A percentile compares a stretch with the other conserved stretches of the same genome.
Conservation (phyloP, 352 stramenopile genomes). For the Phytophthora chlamydospora region DNA sequence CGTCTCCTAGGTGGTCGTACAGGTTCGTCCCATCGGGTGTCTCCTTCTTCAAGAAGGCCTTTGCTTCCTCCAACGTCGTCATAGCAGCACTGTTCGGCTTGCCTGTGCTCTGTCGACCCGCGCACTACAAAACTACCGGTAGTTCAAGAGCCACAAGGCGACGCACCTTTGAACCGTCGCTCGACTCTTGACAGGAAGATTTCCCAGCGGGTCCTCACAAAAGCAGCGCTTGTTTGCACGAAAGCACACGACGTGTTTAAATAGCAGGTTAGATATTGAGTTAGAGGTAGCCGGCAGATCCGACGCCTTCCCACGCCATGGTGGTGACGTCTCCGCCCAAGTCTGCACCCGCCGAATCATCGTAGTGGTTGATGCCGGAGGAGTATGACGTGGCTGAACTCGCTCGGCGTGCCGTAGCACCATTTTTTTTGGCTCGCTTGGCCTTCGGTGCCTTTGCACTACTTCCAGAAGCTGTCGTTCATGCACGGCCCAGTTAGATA, state of each 20-base stretch:
- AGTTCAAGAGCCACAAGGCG: conserved; percentile 4
- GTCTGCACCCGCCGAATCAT: conserved; percentile 47
- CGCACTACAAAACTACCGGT: conserved; percentile 1
- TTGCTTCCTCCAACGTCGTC: conserved; percentile 87
- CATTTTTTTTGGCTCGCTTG: conserved; percentile 37
- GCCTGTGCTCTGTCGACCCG: conserved; percentile 8
- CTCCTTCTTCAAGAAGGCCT: conserved; percentile 90
- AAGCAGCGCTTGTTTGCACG: no score
- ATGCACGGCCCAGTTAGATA: not conserved
- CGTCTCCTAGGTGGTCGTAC: conserved; percentile 87
- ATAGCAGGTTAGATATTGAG: conserved; percentile 28
- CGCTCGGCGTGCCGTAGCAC: conserved; percentile 32
- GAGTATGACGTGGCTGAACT: conserved; percentile 35
- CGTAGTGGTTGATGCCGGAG: conserved; percentile 63
- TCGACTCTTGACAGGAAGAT: conserved; percentile 29
- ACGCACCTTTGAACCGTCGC: conserved; percentile 28
- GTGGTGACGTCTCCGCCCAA: conserved; percentile 63
- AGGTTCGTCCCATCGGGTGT: conserved; percentile 74
- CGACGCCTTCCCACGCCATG: conserved; percentile 78
- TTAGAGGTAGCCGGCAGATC: conserved; percentile 69
- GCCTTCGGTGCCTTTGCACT: conserved; percentile 24
- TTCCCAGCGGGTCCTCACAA: no score
- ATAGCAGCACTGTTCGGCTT: conserved; percentile 26
- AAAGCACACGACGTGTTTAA: conserved; percentile 17
- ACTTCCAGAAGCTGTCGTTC: conserved; percentile 17